Base-by-base conservation (phyloP, 129 eudicot genomes). In the Artemisia argyi region DNA sequence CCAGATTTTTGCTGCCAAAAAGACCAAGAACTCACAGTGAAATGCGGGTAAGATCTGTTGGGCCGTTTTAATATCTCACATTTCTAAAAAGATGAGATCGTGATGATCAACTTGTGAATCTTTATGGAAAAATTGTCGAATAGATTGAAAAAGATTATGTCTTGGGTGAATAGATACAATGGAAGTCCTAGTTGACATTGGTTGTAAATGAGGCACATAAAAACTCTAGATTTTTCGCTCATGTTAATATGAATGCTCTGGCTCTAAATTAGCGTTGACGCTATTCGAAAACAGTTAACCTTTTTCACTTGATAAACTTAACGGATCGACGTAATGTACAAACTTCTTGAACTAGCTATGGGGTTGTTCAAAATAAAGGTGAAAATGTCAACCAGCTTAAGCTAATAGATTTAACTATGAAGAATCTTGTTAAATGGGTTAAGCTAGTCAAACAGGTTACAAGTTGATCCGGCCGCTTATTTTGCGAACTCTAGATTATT, bases 1-100 rank as follows among this genome's bases (percentile, higher is more conserved):
- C 47, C 97, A 93, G 78, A 91, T 93, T 72, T 93, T 93, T 84
- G 92, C 97, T 66, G 94, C 97, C 46, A 89, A 85, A 84, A 89
- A 85, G 84, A 70, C 90, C 66, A 83, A 85, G 73, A 87, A 77
- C 85, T 83, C 88, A 11, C 87, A 86, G 59, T 88, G 80, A 86
- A 76, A 26, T 17, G n/a, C 42, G 26, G 80, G 80, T 72, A 65
- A 78, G 80, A 48, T 76, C 75, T 48, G 73, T 74, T 44, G 62
- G 63, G 61, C 49, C 52, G 39, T 50, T 42, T 55, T 52, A 47
- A 66, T 48, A 60, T 77, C 78, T 75, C 32, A 1, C 50, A 30
- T 63, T 48, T 9, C 52, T 20, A 14, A 68, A 72, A 44, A 74
- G 61, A 56, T 67, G 70, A 48, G 65, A 68, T 70, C 66, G 22